Conservation (phyloP, 352 stramenopile species). For the Hyaloperonospora brassicae region DNA sequence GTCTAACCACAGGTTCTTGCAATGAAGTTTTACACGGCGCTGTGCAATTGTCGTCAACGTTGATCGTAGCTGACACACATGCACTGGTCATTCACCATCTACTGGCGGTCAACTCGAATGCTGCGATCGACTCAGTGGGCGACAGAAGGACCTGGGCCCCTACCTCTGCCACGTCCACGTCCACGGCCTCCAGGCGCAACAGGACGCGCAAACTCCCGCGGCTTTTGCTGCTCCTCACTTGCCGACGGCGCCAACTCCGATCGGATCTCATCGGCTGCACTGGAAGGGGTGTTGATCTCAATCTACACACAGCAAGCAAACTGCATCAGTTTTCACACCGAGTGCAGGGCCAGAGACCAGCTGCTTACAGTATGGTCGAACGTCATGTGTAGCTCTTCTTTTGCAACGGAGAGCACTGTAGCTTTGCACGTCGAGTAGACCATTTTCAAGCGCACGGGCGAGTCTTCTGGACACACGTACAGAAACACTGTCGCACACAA, state of each 20-base stretch:
- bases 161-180: slow-evolving; percentile 37
- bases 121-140: slow-evolving; percentile 21
- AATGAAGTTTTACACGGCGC: too few relatives aligned
- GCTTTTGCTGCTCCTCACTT: slow-evolving; percentile 52
- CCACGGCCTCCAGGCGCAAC: slow-evolving; percentile 56
- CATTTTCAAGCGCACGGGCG: slow-evolving; percentile 85
- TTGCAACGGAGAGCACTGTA: slow-evolving; percentile 61
- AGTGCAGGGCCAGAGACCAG: neutral
- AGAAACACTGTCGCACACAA: slow-evolving; percentile 57
- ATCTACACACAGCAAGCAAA: slow-evolving; percentile 28
- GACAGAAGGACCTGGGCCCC: slow-evolving; percentile 26
- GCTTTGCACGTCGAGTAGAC: slow-evolving; percentile 87
- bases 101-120: too few relatives aligned
- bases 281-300: slow-evolving; percentile 58
- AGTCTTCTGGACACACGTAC: slow-evolving; percentile 86
- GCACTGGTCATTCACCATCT: too few relatives aligned
- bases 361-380: slow-evolving; percentile 59
- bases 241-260: slow-evolving; percentile 44
- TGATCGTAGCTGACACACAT: too few relatives aligned
- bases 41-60: too few relatives aligned
- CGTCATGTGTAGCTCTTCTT: slow-evolving; percentile 47
- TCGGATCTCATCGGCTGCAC: slow-evolving; percentile 60
- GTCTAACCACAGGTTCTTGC: too few relatives aligned
- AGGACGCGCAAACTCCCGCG: slow-evolving; percentile 68
- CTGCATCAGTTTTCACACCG: slow-evolving; percentile 1